Base-by-base conservation (phyloP, 371 early-diverging fungal species). In the Rhizopus stolonifer region DNA sequence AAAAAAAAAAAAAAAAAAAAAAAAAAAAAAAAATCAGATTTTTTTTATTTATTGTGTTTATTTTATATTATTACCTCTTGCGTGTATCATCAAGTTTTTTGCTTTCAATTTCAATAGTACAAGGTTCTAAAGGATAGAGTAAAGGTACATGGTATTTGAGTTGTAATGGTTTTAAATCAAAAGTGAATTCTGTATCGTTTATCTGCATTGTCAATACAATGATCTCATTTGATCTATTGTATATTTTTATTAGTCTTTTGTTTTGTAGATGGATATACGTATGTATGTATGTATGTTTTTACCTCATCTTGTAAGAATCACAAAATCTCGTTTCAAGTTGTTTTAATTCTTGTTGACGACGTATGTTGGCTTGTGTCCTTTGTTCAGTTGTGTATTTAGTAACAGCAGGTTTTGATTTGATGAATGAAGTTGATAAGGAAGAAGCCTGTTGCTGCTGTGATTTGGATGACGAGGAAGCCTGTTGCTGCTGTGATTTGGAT, bases 251-350 rank as follows among this genome's bases (percentile, higher is more conserved):
- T n/a, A n/a, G n/a, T n/a, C n/a, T n/a, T n/a, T n/a, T n/a, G 23
- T n/a, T 1, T 36, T 3, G 11, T 11, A 3, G n/a, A 36, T 4
- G 15, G n/a, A 36, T 14, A 29, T 29, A 29, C 6, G 2, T 10
- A 36, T 36, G 14, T n/a, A 36, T 11, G 14, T n/a, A 36, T 15
- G 10, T 15, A n/a, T 14, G 6, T 36, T 36, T 60, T 9, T 67
- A 64, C 46, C 67, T 73, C 10, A 66, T 47, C 13, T 61, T 62
- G 31, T 68, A 70, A 1, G 65, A 60, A 18, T 67, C 63, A 23
- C 77, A 70, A 50, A 83, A 81, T 3, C 82, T 71, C 2, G 79
- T 69, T 42, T 77, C 60, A 18, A 83, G 62, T 52, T 76, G 74
- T 9, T 44, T 21, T 23, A 66, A 19, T 51, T 79, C 70, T 21